phyloP scores from a whole-genome alignment of 176 grass and related monocot genomes.

The Sorghum bicolor region DNA sequence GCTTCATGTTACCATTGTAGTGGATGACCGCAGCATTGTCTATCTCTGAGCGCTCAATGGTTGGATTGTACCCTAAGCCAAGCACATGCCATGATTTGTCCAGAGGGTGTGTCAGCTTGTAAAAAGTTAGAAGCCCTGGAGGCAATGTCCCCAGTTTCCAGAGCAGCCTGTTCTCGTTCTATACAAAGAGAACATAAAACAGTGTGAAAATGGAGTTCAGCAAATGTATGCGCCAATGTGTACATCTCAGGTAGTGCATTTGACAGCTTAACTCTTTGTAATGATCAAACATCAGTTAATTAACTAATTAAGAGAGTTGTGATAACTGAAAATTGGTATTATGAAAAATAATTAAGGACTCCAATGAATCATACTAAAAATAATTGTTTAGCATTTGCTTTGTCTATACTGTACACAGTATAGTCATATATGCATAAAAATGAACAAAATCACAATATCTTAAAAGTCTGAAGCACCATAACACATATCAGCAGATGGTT shows the following conservation, averaged over 20 bases:
- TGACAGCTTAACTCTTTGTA: background rate
- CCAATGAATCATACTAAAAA: background rate
- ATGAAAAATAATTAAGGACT: background rate
- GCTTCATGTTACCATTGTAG: slow-evolving; percentile 61
- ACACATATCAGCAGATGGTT: background rate
- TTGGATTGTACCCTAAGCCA: slow-evolving; percentile 47
- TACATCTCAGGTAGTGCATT: background rate
- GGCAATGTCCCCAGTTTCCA: slow-evolving; percentile 52
- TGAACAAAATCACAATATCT: background rate
- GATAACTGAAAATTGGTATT: background rate
- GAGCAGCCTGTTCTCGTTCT: slow-evolving; percentile 50
- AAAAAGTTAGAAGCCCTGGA: slow-evolving; percentile 42
- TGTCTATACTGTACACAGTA: background rate
- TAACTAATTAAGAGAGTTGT: background rate
- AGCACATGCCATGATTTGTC: slow-evolving; percentile 57
- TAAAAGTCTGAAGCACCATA: background rate
- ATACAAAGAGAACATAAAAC: background rate
- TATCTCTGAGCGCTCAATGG: slow-evolving; percentile 38
- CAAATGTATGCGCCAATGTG: background rate
- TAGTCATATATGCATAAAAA: background rate
- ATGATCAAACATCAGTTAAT: background rate
- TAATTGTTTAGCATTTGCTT: background rate
- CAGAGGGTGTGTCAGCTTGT: slow-evolving; percentile 48
- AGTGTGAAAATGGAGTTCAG: background rate
- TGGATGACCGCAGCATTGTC: slow-evolving; percentile 45